Evolutionary conservation across 352 stramenopile genomes (phyloP), one percentile per base, ranked within the genome.

Genomic region (Stramenopiles sp.): DNA sequence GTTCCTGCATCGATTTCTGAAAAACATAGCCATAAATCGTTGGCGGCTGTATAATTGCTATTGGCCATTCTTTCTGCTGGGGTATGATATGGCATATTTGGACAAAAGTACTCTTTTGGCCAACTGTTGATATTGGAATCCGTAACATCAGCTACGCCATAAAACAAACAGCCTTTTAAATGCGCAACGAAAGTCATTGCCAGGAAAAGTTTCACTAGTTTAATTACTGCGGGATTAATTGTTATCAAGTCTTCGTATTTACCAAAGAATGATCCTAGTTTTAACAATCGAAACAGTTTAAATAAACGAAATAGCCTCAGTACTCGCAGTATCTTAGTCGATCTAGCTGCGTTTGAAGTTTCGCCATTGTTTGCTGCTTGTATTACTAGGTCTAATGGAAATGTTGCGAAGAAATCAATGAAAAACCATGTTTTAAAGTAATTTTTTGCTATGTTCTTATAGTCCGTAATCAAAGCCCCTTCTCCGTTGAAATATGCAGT

Each of bases 351-450:
- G 53, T 27, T 69, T 69, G n/a, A 82, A 20, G 87, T 90, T 80
- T 90, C 90, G 30, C 83, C 82, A 6, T 85, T 85, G 30, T 63
- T 31, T 20, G 87, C 86, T 23, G 81, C 85, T 31, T 84, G 76
- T 0, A 91, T 83, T 53, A 92, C 88, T 0, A 91, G 81, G 13
- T 88, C 81, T 33, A 92, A 83, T n/a, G 88, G 88, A 63, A 93
- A 91, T 76, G 91, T 92, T 29, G 88, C 92, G 74, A 92, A 83
- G 53, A 92, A 79, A 79, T 93, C 88, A 20, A 93, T 83, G 38
- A 92, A 85, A 79, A 93, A 92, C 89, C 88, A 94, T 6, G 86
- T 86, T 79, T 80, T 83, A 0, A 92, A 81, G 80, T 94, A 94
- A 63, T 90, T 86, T 7, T 80, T 81, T 53, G 87, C 80, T 20